Evolutionary conservation across 805 yeast genomes (phyloP), one percentile per base, ranked within the genome.

Genomic region (Wickerhamiella hasegawae): DNA sequence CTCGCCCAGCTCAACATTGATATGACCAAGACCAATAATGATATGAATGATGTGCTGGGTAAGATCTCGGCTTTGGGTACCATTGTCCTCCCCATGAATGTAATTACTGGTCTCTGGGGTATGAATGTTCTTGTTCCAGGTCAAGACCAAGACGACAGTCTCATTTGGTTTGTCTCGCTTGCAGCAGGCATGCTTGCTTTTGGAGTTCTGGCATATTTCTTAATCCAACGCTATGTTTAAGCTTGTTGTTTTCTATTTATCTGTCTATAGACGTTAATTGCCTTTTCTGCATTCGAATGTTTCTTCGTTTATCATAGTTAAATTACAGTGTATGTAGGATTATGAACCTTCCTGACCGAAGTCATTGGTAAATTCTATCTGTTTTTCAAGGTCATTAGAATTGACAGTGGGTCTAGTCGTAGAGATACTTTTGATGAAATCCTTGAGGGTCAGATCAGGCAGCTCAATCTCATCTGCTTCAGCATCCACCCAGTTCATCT

Each of bases 61-160:
- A 83, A 85, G 53, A 82, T 87, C 37, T 82, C 97, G 3, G 76
- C 85, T 28, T 59, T 87, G 42, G 98, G 97, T 68, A 83, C 97
- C 0, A 82, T 90, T 37, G 95, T 90, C 16, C 62, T 90, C 39
- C 98, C 98, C 3, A 71, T 90, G 70, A 90, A 90, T 52, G 82
- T 90, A 37, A 77, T 90, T 17, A 90, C 98, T 0, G 98, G 98
- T 16, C 60, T 90, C 32, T 90, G 97, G 97, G 98, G 98, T 38
- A 90, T 90, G 98, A 90, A 90, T 59, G 93, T 90, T 45, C 49
- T 82, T 9, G 98, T 90, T 24, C 98, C 98, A 0, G 98, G 98
- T 0, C 97, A 87, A 53, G 33, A 32, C 24, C 69, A 65, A 19
- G 57, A 59, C 5, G 69, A 66, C n/a, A 66, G 72, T 5, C 54